phyloP scores from a whole-genome alignment of 1,284 basidiomycete genomes.

The Trichosporon ovoides region DNA sequence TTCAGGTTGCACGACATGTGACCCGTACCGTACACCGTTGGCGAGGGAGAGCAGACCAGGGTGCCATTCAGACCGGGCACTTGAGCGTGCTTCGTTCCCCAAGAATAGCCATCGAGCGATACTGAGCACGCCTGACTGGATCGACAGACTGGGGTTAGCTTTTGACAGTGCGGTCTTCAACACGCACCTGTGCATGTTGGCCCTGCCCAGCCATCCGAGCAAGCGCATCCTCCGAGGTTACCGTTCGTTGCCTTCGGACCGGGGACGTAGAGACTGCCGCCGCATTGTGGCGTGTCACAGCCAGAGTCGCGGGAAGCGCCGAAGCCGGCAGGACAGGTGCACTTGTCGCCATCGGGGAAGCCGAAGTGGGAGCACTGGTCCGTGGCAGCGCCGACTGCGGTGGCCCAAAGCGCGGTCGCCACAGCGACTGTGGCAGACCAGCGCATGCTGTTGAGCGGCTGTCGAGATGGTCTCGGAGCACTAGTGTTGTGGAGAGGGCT shows the following conservation, averaged over 20 bases:
- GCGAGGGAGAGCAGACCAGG: constrained; percentile 29
- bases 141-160: not conserved
- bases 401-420: no score
- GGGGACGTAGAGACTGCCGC: constrained; percentile 64
- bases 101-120: constrained; percentile 13
- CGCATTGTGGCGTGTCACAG: constrained; percentile 57
- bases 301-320: constrained; percentile 21
- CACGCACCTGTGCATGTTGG: constrained; percentile 62
- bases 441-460: no score
- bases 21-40: constrained; percentile 31
- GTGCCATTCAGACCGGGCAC: constrained; percentile 27
- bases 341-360: not conserved
- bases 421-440: no score
- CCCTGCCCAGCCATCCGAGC: constrained; percentile 67
- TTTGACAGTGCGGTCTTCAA: not conserved
- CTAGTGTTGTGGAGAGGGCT: no score
- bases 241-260: constrained; percentile 49
- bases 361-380: no score
- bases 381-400: no score
- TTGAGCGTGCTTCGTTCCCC: constrained; percentile 50
- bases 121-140: not conserved
- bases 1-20: constrained; percentile 48
- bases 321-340: constrained; percentile 65
- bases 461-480: no score
- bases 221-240: constrained; percentile 60